Percentiles rank a stretch among this genome's conserved stretches.
Conservation (phyloP, 176 grass and related monocot species). For the Pontederia paniculata region DNA sequence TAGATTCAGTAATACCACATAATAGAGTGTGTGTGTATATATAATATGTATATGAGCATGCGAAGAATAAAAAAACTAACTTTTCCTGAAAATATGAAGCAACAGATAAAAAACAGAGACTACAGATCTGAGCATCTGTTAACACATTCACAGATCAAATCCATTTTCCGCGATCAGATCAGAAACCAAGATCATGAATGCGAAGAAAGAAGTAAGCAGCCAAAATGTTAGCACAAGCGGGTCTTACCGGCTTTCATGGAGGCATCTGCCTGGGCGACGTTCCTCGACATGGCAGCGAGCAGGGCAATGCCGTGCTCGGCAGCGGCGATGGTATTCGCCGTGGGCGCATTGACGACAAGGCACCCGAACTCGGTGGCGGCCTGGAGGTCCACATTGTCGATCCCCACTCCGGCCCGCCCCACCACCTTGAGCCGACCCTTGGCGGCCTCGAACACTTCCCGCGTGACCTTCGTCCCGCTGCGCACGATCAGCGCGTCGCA, state of each 20-base stretch:
- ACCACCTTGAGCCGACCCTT: constrained; percentile 3
- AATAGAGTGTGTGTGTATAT: too few relatives aligned
- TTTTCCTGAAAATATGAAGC: too few relatives aligned
- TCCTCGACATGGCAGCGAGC: not conserved
- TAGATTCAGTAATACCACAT: too few relatives aligned
- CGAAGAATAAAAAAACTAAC: too few relatives aligned
- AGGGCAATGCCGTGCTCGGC: constrained; percentile 1
- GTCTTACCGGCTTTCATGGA: constrained; percentile 5
- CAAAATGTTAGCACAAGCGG: too few relatives aligned
- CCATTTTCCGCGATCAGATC: too few relatives aligned
- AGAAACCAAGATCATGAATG: too few relatives aligned
- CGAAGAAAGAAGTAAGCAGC: too few relatives aligned
- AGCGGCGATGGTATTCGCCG: not conserved
- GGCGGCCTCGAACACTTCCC: not conserved
- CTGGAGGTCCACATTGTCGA: constrained; percentile 6
- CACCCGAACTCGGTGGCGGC: not conserved
- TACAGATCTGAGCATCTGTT: too few relatives aligned
- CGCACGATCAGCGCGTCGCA: constrained; percentile 4
- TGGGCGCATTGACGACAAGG: not conserved
- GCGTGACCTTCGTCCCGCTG: constrained; percentile 5
- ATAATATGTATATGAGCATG: too few relatives aligned
- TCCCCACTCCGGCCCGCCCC: constrained; percentile 2
- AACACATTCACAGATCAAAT: too few relatives aligned
- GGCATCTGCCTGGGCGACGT: not conserved
- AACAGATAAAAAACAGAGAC: too few relatives aligned